A percentile compares a stretch with the other conserved stretches of the same genome.
Evolutionary conservation across 2,329 filamentous ascomycete species (phyloP).

Genomic region (Cercospora zeina): DNA sequence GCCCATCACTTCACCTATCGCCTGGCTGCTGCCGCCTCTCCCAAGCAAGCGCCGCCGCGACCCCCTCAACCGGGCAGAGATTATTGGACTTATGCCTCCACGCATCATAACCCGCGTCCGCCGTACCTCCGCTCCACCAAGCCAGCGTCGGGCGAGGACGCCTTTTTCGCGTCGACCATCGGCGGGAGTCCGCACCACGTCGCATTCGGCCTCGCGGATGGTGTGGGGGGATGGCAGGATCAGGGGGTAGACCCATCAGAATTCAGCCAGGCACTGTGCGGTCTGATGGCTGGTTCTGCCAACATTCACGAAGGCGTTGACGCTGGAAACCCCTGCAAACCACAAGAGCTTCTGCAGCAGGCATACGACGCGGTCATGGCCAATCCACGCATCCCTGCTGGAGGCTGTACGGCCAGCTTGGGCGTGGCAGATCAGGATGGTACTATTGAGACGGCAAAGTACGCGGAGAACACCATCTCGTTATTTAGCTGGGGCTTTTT

Average conservation of each 20-base stretch:
- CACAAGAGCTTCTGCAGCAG: conserved; percentile 72
- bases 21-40: conserved; percentile 41
- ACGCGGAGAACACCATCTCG: conserved; percentile 25
- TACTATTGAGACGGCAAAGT: conserved; percentile 81
- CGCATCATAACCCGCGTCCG: conserved; percentile 47
- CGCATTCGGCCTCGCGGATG: conserved; percentile 87
- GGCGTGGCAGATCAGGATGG: conserved; percentile 73
- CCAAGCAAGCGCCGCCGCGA: conserved; percentile 39
- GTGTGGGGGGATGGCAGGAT: conserved; percentile 92
- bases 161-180: conserved; percentile 86
- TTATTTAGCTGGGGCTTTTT: conserved; percentile 7
- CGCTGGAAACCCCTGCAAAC: conserved; percentile 38
- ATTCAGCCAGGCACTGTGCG: conserved; percentile 90
- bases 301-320: conserved; percentile 46
- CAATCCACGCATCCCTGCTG: conserved; percentile 72
- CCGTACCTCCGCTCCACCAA: conserved; percentile 48
- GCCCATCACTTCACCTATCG: conserved; percentile 40
- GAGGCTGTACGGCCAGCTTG: conserved; percentile 91
- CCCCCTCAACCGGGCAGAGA: conserved; percentile 55
- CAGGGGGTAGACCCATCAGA: conserved; percentile 91
- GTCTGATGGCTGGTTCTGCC: conserved; percentile 71
- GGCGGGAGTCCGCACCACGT: conserved; percentile 66
- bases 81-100: conserved; percentile 40
- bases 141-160: conserved; percentile 84
- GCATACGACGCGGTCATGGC: conserved; percentile 80